These are phyloP conservation scores for Afroboletus lepidellus DNA, from an alignment of 1,284 basidiomycete genomes.

Conservation along the genomic window DNA sequence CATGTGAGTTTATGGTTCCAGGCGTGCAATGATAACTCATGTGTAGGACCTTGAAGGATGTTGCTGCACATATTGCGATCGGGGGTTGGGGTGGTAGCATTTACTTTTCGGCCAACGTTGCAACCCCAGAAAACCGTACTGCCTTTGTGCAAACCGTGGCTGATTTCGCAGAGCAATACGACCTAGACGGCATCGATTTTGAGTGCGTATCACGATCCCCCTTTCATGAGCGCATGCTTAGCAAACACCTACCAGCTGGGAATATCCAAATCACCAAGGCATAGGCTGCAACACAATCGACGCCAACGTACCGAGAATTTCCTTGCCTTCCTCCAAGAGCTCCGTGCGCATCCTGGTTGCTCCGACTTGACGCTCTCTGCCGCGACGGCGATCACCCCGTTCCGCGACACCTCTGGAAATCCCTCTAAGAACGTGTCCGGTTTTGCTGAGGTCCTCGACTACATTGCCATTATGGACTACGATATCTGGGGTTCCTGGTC, in stretches of 20 bases:
- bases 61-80: constrained; percentile 70
- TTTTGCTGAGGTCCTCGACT: constrained; percentile 49
- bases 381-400: constrained; percentile 57
- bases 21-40: not conserved
- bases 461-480: constrained; percentile 74
- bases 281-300: constrained; percentile 46
- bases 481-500: constrained; percentile 65
- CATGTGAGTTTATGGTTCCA: constrained; percentile 34
- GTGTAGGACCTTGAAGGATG: constrained; percentile 41
- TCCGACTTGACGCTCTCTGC: constrained; percentile 54
- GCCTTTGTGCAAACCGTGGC: constrained; percentile 69
- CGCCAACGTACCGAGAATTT: constrained; percentile 39
- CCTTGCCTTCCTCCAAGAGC: constrained; percentile 48
- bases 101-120: constrained; percentile 70
- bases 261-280: constrained; percentile 50
- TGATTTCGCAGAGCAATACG: constrained; percentile 55
- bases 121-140: constrained; percentile 54
- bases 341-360: constrained; percentile 43
- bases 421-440: constrained; percentile 55
- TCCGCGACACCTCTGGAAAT: constrained; percentile 47
- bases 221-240: constrained; percentile 2
- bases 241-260: constrained; percentile 36
- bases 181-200: constrained; percentile 27
- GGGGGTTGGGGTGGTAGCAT: constrained; percentile 81
- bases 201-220: constrained; percentile 17